Base-by-base conservation (phyloP, 371 early-diverging fungal genomes). In the Haplosporangium sp. region DNA sequence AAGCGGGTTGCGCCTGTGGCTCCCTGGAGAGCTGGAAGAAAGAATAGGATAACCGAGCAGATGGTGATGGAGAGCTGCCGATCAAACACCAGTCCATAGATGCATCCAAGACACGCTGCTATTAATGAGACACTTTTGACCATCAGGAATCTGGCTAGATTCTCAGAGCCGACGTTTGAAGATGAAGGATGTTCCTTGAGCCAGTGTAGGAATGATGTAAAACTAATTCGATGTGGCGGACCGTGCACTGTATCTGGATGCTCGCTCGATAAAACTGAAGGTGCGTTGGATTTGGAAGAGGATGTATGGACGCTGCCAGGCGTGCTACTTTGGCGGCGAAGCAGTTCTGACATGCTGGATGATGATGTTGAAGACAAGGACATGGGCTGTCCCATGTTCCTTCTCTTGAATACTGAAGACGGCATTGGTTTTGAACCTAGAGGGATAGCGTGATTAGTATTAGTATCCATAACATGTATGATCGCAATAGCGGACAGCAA, bases 71-170 rank as follows among this genome's bases (percentile, higher is more conserved):
- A 62, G 18, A 37, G 29, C 21, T 58, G 62, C 8, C 59, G 62
- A 54, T 76, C 77, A 71, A 76, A 76, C 46, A 76, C 63, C 7
- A 70, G 55, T 13, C 77, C 61, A 54, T 76, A 76, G 51, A 76
- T 21, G 42, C 70, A 76, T 37, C 77, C 77, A 4, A 70, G 67
- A 46, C 59, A 59, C 13, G 71, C 77, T 18, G 77, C 77, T 36
- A 76, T 66, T 20, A 76, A 21, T 9, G 77, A 76, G 14, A 67
- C 71, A 40, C 71, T 70, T 61, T 76, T 76, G 60, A 76, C 71
- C 23, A 76, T 43, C 42, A 76, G 55, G 54, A 76, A 76, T 20
- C 77, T 47, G 37, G 62, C 71, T 47, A 76, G 50, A 55, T 70
- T 70, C 38, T 76, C 77, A 7, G 77, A 76, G 12, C 71, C 77